Evolutionary conservation across 108 stramenopile species (phyloP), one percentile per base, ranked within the genome.

Genomic region (Cyclotella atomus): DNA sequence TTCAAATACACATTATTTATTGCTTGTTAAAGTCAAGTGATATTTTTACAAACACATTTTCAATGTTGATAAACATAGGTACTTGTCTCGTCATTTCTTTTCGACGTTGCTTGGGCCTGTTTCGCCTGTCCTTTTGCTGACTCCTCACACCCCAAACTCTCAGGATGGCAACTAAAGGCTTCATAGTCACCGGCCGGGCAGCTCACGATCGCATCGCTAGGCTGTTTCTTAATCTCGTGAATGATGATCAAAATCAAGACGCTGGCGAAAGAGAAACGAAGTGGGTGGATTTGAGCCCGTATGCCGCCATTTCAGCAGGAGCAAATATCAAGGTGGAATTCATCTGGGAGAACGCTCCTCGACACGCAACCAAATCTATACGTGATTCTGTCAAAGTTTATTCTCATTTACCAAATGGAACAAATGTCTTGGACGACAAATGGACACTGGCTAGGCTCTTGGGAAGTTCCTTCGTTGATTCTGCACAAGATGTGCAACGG

Each of bases 291-390:
- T 28, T 33, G n/a, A 75, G 74, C 45, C 74, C 74, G 29, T 60
- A 67, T 25, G 65, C 73, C 38, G 41, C 5, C 27, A 16, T n/a
- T 17, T 17, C 0, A 0, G 57, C 23, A 2, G 24, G 53, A 10
- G 25, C 17, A 47, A 34, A 45, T 6, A 3, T 19, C 29, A 25
- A 17, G 24, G 34, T 75, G 19, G 46, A 33, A 47, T 93, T 93
- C 67, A 66, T 91, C 24, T 94, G 93, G 93, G 89, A 90, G 66
- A 94, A 94, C 81, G 79, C 86, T n/a, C 89, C 87, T n/a, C 89
- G 89, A 3, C 34, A 54, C 25, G 86, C 78, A 59, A 94, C 89
- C 1, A 88, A 83, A 68, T 45, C 47, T 23, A 71, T 79, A 44
- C 82, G 90, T 5, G 89, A 94, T 61, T 6, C 50, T 30, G 83